Base-by-base conservation (phyloP, 1,139 yeast genomes). In the Pichia cactophila region DNA sequence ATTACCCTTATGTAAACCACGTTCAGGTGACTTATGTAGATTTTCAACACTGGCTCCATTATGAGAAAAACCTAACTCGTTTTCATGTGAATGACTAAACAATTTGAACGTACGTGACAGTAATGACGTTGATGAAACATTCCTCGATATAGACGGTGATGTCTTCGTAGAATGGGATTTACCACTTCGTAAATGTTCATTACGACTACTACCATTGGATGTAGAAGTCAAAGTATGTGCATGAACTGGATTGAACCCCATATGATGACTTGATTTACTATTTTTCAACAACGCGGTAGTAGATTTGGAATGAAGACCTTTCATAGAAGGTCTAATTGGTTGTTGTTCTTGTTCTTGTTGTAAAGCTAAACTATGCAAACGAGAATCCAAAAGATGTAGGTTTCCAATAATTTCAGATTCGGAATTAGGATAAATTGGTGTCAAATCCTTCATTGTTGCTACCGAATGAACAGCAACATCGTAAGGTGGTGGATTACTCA, bases 351-450 rank as follows among this genome's bases (percentile, higher is more conserved):
- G 26, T 6, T 33, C 9, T 16, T 35, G 54, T 45, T 20, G 58
- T 42, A 17, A 57, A 26, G 33, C 55, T 55, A 59, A 55, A 17
- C 54, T 56, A 33, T 57, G 52, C 29, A 65, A 54, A 36, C 67
- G 53, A 10, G 62, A 58, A 44, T 65, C 65, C 42, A 66, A 51
- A 9, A 60, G 47, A 29, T 59, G 66, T 35, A 66, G 41, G 44
- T 64, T 63, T 42, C 63, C 56, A 5, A 51, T 53, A 4, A 62
- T 51, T 26, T 59, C 58, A 1, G 78, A 78, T n/a, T 70, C 64
- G 2, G 81, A 78, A 4, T 80, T 80, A 51, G 70, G 75, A 62
- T 84, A 84, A 1, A 76, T 74, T 0, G 94, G 92, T 1, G 90
- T 75, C 39, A 81, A 66, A 41, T 75, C 78, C 41, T 71, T 78